Evolutionary conservation across 202 grass and related monocot species (phyloP), one percentile per base, ranked within the genome.

Genomic region (Setaria italica): DNA sequence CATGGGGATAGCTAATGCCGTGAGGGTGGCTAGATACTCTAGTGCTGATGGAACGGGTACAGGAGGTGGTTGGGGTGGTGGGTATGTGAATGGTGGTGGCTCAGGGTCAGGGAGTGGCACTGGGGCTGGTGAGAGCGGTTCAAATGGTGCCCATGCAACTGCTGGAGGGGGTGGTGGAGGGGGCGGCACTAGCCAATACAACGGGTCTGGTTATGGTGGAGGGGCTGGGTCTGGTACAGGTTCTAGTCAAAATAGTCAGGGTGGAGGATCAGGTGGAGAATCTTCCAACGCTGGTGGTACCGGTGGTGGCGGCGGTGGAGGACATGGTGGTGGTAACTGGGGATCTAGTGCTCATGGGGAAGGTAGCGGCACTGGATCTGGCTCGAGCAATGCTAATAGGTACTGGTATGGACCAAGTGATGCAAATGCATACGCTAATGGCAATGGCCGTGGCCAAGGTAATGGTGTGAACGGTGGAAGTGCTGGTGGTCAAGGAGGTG

Each of bases 11-110:
- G 32, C 53, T 45, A 83, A 37, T 71, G 72, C 80, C 1, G 17
- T 34, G 11, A 77, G 72, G 34, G 79, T 87, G 43, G 50, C 72
- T 62, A 82, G 79, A 32, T 32, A 70, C n/a, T 77, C 79, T 0
- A 32, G 7, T 17, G 5, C 80, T 2, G 21, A 12, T 2, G 80
- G 80, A 17, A 62, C 2, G 0, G 86, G 80, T 0, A 35, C 54
- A 0, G 80, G 80, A 55, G 86, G 74, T 4, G 86, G 86, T 0
- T 74, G 47, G 3, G 86, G 80, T 17, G 86, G 46, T 4, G 80
- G 65, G 1, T 43, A 63, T 34, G 55, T 45, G 25, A 34, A 46
- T 25, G 74, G 80, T 6, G 55, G 3, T 11, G 80, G 86, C 16
- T 83, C 56, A 2, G 80, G 86, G 5, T 33, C 73, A 1, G 65